phyloP scores from a whole-genome alignment of 2,329 filamentous ascomycete genomes.

The Phyllosticta citriasiana region DNA sequence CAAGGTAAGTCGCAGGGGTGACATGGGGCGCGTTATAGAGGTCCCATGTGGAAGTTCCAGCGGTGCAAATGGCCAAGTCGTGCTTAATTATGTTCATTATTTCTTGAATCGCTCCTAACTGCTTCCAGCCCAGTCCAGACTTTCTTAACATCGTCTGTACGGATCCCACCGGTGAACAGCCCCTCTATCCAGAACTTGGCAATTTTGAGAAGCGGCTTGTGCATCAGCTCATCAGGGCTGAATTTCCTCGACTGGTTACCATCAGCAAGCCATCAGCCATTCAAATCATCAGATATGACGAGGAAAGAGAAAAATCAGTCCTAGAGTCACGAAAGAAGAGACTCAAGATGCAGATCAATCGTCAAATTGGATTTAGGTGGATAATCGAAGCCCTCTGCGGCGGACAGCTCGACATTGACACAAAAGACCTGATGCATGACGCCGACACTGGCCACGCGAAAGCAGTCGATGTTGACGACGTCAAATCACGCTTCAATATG shows the following conservation, averaged over 20 bases:
- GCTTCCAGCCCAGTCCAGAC: slow-evolving; percentile 14
- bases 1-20: slow-evolving; percentile 12
- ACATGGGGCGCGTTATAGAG: neutral
- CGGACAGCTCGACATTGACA: slow-evolving; percentile 29
- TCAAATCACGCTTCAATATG: slow-evolving; percentile 29
- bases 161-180: slow-evolving; percentile 17
- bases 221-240: slow-evolving; percentile 54
- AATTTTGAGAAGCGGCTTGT: slow-evolving; percentile 55
- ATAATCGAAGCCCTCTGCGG: slow-evolving; percentile 38
- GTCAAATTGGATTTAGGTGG: slow-evolving; percentile 41
- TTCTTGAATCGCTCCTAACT: slow-evolving; percentile 34
- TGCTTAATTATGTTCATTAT: neutral
- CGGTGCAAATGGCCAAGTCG: neutral
- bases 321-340: slow-evolving; percentile 14
- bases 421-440: slow-evolving; percentile 26
- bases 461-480: slow-evolving; percentile 25
- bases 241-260: slow-evolving; percentile 43
- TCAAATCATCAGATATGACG: slow-evolving; percentile 32
- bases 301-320: slow-evolving; percentile 34
- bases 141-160: slow-evolving; percentile 22
- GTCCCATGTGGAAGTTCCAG: neutral
- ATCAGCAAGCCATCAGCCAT: slow-evolving; percentile 34
- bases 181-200: slow-evolving; percentile 15
- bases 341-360: slow-evolving; percentile 7
- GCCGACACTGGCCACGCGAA: slow-evolving; percentile 24